Evolutionary conservation across 768 basidiomycete species (phyloP), one percentile per base, ranked within the genome.

Genomic region (Royoungia palumana): DNA sequence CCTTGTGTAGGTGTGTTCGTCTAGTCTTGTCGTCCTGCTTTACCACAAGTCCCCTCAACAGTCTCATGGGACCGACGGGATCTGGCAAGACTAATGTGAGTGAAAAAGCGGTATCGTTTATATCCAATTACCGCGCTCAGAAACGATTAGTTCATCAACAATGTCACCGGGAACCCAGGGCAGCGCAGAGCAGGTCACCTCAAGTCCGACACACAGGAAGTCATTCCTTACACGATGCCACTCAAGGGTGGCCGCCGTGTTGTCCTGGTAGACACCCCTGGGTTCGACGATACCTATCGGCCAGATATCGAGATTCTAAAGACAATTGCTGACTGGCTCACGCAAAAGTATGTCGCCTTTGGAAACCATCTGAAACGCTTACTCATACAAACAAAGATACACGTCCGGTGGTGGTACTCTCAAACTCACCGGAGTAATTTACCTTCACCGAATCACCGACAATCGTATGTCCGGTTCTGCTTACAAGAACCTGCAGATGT

Each of bases 361-460:
- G 32, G 8, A 19, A 2, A 36, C 37, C 20, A n/a, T 14, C 2
- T 1, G 2, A 9, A n/a, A 22, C 6, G 20, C 12, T 9, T 13
- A 12, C 22, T 27, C 6, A 5, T n/a, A n/a, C n/a, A n/a, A n/a
- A n/a, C n/a, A n/a, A 49, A 58, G 56, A 10, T 47, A 58, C 24
- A 1, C 48, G n/a, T 4, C 4, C 16, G n/a, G n/a, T n/a, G 40
- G 36, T 1, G 6, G 8, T 7, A 35, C 27, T 1, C 44, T 44
- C 34, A 62, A 51, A 14, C 44, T 66, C 5, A 41, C 54, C 16
- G 73, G 72, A 7, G 54, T 72, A 24, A 44, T 69, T 19, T 70
- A 69, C 44, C 27, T 66, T 17, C 65, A 69, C 34, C 58, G 63
- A 22, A 70, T 72, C 35, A 59, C 67, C 25, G 65, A 70, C 46